Conservation (phyloP, 805 yeast species). For the Ogataea nonfermentans region DNA sequence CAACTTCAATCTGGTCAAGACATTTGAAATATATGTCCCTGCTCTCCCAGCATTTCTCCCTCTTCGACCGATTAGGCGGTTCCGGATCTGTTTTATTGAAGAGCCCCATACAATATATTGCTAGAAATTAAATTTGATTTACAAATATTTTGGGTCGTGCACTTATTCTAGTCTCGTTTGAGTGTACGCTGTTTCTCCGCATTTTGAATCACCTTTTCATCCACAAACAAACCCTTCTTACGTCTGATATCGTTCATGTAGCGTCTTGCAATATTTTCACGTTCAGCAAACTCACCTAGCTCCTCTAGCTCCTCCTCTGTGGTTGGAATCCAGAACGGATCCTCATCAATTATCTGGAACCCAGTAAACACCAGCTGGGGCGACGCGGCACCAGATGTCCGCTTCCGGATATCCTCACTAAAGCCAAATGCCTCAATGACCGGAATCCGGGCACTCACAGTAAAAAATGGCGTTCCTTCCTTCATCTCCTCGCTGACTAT, state of each 20-base stretch:
- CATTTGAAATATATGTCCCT: conserved; percentile 79
- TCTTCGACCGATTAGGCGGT: conserved; percentile 56
- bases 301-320: conserved; percentile 96
- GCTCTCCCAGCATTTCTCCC: conserved; percentile 86
- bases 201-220: conserved; percentile 83
- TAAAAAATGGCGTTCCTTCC: conserved; percentile 97
- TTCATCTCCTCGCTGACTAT: conserved; percentile 92
- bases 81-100: conserved; percentile 38
- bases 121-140: conserved; percentile 1
- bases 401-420: conserved; percentile 89
- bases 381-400: conserved; percentile 94
- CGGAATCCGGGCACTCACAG: conserved; percentile 79
- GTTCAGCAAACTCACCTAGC: conserved; percentile 87
- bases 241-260: conserved; percentile 81
- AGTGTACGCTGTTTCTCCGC: conserved; percentile 94
- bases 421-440: conserved; percentile 97
- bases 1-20: conserved; percentile 62
- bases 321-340: conserved; percentile 99
- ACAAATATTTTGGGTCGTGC: conserved; percentile 6
- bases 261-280: conserved; percentile 84
- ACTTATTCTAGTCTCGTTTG: conserved; percentile 51
- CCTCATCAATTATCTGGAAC: conserved; percentile 79
- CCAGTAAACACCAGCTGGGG: conserved; percentile 94
- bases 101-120: conserved; percentile 44
- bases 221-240: conserved; percentile 86